Conservation (phyloP, 2,329 filamentous ascomycete species). For the Penicillium sp. region DNA sequence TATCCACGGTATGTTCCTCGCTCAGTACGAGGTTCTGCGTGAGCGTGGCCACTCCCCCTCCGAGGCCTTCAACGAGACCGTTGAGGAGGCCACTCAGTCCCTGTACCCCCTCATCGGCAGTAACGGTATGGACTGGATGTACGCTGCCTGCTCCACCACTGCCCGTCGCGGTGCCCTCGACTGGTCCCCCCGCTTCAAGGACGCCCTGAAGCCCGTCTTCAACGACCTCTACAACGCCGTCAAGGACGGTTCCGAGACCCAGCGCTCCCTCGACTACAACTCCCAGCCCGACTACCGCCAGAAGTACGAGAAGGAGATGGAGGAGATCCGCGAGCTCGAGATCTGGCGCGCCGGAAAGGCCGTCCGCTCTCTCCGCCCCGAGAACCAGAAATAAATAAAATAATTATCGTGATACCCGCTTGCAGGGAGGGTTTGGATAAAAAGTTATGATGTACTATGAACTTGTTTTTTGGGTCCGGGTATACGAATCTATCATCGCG, state of each 20-base stretch:
- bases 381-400: constrained; percentile 73
- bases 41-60: constrained; percentile 96
- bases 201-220: constrained; percentile 97
- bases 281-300: constrained; percentile 92
- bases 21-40: constrained; percentile 99
- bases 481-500: constrained; percentile 4
- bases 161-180: constrained; percentile 98
- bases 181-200: constrained; percentile 97
- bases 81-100: constrained; percentile 98
- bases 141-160: constrained; percentile 98
- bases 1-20: constrained; percentile 99
- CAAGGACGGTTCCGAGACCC: constrained; percentile 86
- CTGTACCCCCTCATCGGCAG: constrained; percentile 96
- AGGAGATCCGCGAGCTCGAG: constrained; percentile 96
- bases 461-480: constrained; percentile 24
- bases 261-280: constrained; percentile 97
- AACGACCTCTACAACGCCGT: constrained; percentile 95
- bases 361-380: constrained; percentile 80
- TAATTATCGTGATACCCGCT: constrained; percentile 28
- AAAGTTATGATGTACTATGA: constrained; percentile 42
- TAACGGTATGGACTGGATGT: constrained; percentile 99
- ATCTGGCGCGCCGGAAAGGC: constrained; percentile 99
- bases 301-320: constrained; percentile 97
- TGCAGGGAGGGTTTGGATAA: constrained; percentile 22
- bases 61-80: constrained; percentile 99